Evolutionary conservation across 2,329 filamentous ascomycete genomes (phyloP).

Genomic region (Colletotrichum orbiculare): DNA sequence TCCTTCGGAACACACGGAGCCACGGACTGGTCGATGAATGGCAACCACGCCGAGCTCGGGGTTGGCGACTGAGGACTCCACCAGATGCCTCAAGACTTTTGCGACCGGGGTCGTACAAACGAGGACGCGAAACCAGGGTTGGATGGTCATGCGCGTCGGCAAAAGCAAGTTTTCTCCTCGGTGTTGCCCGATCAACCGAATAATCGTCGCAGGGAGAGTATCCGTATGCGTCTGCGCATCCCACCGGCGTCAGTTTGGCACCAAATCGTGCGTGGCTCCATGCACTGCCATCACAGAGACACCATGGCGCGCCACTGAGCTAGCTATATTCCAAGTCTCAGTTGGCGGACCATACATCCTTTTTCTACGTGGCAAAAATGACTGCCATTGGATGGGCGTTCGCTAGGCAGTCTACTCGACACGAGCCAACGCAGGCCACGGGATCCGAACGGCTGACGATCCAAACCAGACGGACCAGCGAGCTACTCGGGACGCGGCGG

Average conservation of each 20-base stretch:
- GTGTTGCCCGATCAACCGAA: slow-evolving; percentile 11
- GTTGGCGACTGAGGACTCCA: too few species aligned
- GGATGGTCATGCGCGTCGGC: neutral
- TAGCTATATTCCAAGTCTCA: neutral
- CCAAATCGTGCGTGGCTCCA: neutral
- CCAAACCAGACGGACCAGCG: too few species aligned
- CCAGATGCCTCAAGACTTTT: neutral
- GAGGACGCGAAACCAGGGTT: slow-evolving; percentile 4
- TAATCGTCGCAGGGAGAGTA: too few species aligned
- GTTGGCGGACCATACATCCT: neutral
- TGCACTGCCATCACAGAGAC: neutral
- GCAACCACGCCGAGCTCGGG: too few species aligned
- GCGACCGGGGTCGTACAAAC: neutral
- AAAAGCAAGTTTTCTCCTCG: slow-evolving; percentile 13
- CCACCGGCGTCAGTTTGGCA: neutral
- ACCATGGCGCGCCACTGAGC: too few species aligned
- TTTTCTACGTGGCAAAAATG: neutral
- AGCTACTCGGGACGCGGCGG: neutral
- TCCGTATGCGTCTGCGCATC: neutral
- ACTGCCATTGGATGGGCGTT: neutral
- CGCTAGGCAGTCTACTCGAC: slow-evolving; percentile 1
- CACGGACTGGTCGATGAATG: too few species aligned
- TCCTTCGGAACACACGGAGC: too few species aligned
- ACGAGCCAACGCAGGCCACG: slow-evolving; percentile 10
- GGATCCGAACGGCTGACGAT: neutral